Conservation (phyloP, 2,329 filamentous ascomycete species). For the Camillea tinctor region DNA sequence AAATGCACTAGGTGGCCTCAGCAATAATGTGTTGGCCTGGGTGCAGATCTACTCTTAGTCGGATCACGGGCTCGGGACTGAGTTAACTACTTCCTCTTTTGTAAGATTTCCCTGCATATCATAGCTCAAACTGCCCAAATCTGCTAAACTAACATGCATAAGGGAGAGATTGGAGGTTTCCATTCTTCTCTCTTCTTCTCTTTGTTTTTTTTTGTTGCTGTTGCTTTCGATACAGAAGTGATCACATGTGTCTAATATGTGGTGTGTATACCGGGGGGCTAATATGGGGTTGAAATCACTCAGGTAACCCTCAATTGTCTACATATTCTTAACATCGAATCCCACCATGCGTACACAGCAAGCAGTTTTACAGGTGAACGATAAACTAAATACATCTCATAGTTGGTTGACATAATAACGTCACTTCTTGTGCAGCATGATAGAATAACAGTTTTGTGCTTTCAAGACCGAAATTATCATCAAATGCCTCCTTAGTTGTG, state of each 20-base stretch:
- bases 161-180: not conserved
- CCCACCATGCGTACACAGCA: too few relatives aligned
- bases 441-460: not conserved
- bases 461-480: not conserved
- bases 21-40: not conserved
- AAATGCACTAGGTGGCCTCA: not conserved
- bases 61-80: not conserved
- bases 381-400: not conserved
- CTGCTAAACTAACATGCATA: not conserved
- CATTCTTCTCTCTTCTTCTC: too few relatives aligned
- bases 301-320: too few relatives aligned
- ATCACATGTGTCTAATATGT: too few relatives aligned
- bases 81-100: not conserved
- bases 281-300: too few relatives aligned
- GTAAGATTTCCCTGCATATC: not conserved
- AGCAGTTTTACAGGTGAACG: not conserved
- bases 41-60: not conserved
- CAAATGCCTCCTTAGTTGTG: not conserved
- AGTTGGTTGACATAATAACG: not conserved
- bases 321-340: too few relatives aligned
- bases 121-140: not conserved
- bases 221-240: too few relatives aligned
- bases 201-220: too few relatives aligned
- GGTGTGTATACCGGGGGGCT: too few relatives aligned
- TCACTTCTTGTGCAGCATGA: not conserved